Conservation (phyloP, 306 rosid species). For the Morella rubra region DNA sequence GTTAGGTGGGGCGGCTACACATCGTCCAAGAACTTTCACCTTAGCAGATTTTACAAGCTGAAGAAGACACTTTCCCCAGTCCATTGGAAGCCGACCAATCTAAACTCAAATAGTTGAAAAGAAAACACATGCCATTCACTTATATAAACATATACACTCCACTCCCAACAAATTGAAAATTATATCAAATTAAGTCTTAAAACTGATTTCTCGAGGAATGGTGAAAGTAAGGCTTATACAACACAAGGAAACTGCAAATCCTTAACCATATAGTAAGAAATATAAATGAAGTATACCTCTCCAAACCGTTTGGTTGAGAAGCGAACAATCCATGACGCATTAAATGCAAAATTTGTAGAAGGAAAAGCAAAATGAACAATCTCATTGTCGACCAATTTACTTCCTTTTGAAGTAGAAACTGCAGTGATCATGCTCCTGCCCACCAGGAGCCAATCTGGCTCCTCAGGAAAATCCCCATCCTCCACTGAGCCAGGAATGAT, state of each 20-base stretch:
- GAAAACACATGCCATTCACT: neutral
- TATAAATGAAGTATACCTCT: slow-evolving; percentile 38
- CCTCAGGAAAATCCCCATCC: slow-evolving; percentile 68
- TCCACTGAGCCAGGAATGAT: slow-evolving; percentile 35
- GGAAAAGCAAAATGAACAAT: slow-evolving; percentile 60
- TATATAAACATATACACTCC: neutral
- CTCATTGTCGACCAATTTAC: slow-evolving; percentile 71
- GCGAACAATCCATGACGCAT: slow-evolving; percentile 64
- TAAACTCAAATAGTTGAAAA: slow-evolving; percentile 16
- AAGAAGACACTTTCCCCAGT: slow-evolving; percentile 66
- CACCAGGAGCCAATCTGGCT: slow-evolving; percentile 58
- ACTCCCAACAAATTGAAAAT: too few species aligned
- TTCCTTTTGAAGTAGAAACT: slow-evolving; percentile 62
- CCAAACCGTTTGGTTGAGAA: slow-evolving; percentile 75
- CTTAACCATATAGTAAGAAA: neutral
- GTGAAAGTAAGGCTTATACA: neutral
- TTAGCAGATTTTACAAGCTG: slow-evolving; percentile 59
- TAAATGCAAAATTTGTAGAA: slow-evolving; percentile 19
- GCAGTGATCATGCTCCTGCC: slow-evolving; percentile 65
- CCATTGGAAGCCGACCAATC: slow-evolving; percentile 92
- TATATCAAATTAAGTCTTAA: neutral
- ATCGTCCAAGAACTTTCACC: slow-evolving; percentile 62
- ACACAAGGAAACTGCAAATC: neutral
- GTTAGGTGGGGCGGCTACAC: slow-evolving; percentile 54
- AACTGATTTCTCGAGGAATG: neutral